These are phyloP conservation scores for Chamaenerion angustifolium DNA, from an alignment of 345 rosid genomes.

Conservation along the genomic window DNA sequence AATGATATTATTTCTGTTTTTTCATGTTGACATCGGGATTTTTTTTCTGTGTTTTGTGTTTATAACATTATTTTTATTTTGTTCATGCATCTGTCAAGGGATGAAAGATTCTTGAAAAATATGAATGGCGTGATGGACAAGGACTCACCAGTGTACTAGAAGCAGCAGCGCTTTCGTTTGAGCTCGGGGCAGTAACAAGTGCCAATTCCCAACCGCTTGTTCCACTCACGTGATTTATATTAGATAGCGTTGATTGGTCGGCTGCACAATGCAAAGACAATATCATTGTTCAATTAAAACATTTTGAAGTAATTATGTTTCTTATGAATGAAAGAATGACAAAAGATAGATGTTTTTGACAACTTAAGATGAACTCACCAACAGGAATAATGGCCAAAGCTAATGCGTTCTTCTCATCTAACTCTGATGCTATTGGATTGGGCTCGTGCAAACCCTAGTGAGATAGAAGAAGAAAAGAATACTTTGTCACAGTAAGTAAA, in stretches of 20 bases:
- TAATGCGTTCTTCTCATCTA: conserved; percentile 75
- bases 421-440: conserved; percentile 48
- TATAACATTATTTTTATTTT: too few relatives aligned
- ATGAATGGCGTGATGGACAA: not conserved
- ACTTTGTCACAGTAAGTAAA: not conserved
- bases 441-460: conserved; percentile 64
- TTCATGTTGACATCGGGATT: too few relatives aligned
- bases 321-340: not conserved
- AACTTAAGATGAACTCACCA: conserved; percentile 27
- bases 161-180: conserved; percentile 52
- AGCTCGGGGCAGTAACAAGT: conserved; percentile 82
- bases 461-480: not conserved
- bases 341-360: not conserved
- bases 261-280: conserved; percentile 25
- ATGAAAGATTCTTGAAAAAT: too few relatives aligned
- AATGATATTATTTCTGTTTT: too few relatives aligned
- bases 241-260: conserved; percentile 38
- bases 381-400: conserved; percentile 94
- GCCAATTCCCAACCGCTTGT: conserved; percentile 87
- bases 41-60: too few relatives aligned
- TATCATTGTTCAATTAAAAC: not conserved
- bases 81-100: too few relatives aligned
- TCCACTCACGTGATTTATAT: conserved; percentile 32
- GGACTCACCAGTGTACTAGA: conserved; percentile 63
- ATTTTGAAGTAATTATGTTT: not conserved